These are phyloP conservation scores for Fomitopsis betulina DNA, from an alignment of 1,284 basidiomycete species.

Conservation along the genomic window DNA sequence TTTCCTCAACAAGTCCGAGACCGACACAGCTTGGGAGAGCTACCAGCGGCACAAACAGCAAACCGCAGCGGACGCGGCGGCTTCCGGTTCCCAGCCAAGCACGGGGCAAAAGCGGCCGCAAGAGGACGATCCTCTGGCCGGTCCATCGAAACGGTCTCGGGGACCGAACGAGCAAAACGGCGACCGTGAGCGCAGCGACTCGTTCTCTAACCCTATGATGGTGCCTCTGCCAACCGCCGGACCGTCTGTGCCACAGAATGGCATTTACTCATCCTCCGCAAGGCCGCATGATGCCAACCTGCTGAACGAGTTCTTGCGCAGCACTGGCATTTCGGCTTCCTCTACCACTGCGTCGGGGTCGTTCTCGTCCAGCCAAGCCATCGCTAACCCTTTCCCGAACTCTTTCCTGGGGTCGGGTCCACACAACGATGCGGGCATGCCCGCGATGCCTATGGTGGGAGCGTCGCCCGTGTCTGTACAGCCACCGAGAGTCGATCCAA, in stretches of 20 bases:
- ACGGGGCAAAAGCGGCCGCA: conserved; percentile 32
- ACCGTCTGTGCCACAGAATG: conserved; percentile 30
- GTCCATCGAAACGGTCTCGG: conserved; percentile 49
- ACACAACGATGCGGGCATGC: conserved; percentile 47
- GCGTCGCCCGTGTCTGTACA: conserved; percentile 27
- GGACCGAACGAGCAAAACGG: conserved; percentile 35
- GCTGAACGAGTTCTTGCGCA: conserved; percentile 61
- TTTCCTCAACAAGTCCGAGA: conserved; percentile 80
- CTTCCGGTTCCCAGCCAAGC: conserved; percentile 7
- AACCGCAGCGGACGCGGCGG: conserved; percentile 15
- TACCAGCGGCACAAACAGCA: conserved; percentile 63
- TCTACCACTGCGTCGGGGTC: conserved; percentile 34
- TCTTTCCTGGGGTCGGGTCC: conserved; percentile 50
- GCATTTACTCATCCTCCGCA: conserved; percentile 26
- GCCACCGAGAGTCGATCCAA: conserved; percentile 20
- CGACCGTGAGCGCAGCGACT: conserved; percentile 35
- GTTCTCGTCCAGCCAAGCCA: conserved; percentile 21
- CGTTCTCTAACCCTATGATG: conserved; percentile 45
- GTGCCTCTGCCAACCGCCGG: conserved; percentile 44
- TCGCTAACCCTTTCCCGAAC: conserved; percentile 39
- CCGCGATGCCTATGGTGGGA: conserved; percentile 39
- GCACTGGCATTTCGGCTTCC: conserved; percentile 51
- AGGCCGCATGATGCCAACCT: conserved; percentile 42
- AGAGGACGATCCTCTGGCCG: conserved; percentile 44
- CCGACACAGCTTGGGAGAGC: conserved; percentile 88